Conservation (phyloP, 768 basidiomycete genomes). For the Amanita subjunquillea region DNA sequence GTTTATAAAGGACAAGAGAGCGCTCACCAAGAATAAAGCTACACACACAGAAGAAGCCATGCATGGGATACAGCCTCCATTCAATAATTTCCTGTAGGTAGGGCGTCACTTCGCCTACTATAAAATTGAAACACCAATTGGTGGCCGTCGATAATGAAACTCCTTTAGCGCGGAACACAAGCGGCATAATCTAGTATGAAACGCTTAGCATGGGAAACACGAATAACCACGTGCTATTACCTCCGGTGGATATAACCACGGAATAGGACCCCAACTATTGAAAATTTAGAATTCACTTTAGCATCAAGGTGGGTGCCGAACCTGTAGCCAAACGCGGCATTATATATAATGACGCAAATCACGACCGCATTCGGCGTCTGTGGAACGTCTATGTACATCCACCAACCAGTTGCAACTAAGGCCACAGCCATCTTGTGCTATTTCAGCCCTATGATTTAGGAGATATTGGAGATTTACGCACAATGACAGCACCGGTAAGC, state of each 20-base stretch:
- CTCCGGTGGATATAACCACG: constrained; percentile 86
- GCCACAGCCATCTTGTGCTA: constrained; percentile 65
- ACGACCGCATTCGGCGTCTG: constrained; percentile 85
- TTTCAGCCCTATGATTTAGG: background rate
- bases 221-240: constrained; percentile 22
- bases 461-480: constrained; percentile 21
- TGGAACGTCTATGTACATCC: constrained; percentile 85
- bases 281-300: background rate
- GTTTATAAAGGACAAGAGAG: background rate
- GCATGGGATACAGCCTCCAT: constrained; percentile 94
- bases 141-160: constrained; percentile 91
- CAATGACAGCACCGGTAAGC: constrained; percentile 74
- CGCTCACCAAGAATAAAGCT: constrained; percentile 67
- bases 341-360: constrained; percentile 81
- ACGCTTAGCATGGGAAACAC: background rate
- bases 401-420: constrained; percentile 78
- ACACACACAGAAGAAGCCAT: constrained; percentile 83
- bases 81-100: constrained; percentile 77
- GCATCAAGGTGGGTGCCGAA: constrained; percentile 12
- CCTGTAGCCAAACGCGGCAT: constrained; percentile 90
- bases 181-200: constrained; percentile 67
- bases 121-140: constrained; percentile 81
- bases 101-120: constrained; percentile 85
- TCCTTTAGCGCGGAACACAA: constrained; percentile 87
- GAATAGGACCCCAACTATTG: constrained; percentile 74